Evolutionary conservation across 805 yeast species (phyloP).

Genomic region (Saccharomycopsis sp.): DNA sequence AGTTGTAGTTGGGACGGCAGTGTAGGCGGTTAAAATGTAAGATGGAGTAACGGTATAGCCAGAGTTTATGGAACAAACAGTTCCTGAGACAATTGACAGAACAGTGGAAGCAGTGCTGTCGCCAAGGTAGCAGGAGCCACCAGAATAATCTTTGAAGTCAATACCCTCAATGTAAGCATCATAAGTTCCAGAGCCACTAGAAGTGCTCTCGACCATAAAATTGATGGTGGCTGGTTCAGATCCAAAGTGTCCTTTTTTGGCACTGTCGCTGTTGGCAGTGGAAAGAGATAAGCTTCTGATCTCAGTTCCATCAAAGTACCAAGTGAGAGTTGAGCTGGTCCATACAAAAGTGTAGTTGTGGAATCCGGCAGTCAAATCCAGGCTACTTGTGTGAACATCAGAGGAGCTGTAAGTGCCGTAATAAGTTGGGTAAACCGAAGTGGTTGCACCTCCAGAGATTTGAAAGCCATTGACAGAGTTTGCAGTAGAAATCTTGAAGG

Average conservation of each 20-base stretch:
- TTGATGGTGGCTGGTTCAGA: constrained; percentile 14
- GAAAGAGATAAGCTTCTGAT: constrained; percentile 8
- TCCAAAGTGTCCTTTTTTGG: constrained; percentile 6
- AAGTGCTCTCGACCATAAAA: constrained; percentile 12
- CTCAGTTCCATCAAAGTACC: constrained; percentile 13
- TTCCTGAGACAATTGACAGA: not conserved
- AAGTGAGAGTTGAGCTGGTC: constrained; percentile 4
- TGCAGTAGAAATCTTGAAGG: constrained; percentile 3
- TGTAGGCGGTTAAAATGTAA: constrained; percentile 6
- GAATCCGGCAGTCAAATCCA: constrained; percentile 7
- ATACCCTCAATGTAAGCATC: constrained; percentile 6
- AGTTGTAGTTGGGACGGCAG: constrained; percentile 19
- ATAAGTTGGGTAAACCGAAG: constrained; percentile 4
- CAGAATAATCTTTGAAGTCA: constrained; percentile 5
- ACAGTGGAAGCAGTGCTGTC: not conserved
- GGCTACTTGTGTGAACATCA: constrained; percentile 2
- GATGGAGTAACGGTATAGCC: not conserved
- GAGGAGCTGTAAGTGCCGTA: constrained; percentile 5
- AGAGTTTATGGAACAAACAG: not conserved
- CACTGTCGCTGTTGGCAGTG: not conserved
- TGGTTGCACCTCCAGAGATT: constrained; percentile 6
- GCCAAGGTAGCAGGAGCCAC: constrained; percentile 9
- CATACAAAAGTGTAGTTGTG: constrained; percentile 8
- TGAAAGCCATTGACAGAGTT: constrained; percentile 5
- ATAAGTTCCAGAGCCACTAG: constrained; percentile 2